Conservation (phyloP, 1,284 basidiomycete species). For the Puccinia triticina region DNA sequence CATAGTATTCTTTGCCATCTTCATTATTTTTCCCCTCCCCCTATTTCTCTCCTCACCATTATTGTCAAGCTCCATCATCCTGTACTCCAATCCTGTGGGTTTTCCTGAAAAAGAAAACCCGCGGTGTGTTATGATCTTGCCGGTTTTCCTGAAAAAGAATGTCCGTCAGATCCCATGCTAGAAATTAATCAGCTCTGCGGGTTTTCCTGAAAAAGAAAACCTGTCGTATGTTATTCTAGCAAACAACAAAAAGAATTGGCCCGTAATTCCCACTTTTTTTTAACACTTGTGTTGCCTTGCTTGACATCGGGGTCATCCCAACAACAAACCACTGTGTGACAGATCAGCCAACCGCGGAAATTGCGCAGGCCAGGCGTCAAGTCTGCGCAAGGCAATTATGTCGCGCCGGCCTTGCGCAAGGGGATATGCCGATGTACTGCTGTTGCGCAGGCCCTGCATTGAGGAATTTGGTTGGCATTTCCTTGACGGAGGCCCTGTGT, state of each 20-base stretch:
- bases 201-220: constrained; percentile 4
- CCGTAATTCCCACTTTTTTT: not conserved
- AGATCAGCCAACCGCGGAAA: no score
- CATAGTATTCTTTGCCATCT: not conserved
- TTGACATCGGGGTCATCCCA: not conserved
- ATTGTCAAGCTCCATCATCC: no score
- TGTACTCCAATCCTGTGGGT: no score
- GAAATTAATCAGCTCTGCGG: not conserved
- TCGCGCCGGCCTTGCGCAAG: no score
- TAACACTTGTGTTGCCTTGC: not conserved
- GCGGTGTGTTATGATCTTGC: not conserved
- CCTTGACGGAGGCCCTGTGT: no score
- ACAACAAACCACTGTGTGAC: not conserved
- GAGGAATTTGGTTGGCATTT: no score
- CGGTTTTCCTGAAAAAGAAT: no score
- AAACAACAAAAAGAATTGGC: not conserved
- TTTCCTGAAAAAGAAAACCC: no score
- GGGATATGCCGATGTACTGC: no score
- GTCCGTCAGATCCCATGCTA: not conserved
- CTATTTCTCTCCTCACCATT: not conserved
- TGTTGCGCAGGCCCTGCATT: no score
- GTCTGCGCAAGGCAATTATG: no score
- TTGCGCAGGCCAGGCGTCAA: no score
- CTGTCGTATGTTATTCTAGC: not conserved
- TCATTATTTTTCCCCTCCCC: not conserved